Conservation (phyloP, 129 eudicot genomes). For the Flaveria ramosissima region DNA sequence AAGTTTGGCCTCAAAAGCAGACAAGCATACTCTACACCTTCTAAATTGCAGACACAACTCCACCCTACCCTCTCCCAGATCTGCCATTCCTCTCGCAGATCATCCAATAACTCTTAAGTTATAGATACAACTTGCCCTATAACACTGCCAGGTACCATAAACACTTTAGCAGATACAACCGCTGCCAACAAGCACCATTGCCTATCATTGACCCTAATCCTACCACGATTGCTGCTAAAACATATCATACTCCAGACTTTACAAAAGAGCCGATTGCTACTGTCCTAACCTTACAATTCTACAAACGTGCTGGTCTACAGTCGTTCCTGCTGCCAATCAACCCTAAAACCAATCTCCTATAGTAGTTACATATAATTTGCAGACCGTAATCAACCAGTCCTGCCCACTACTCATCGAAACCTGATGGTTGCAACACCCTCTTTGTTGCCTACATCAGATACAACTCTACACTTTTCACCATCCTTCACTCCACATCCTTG, state of each 20-base stretch:
- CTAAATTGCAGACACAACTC: too few species aligned
- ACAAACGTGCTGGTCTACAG: background rate
- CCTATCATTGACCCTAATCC: background rate
- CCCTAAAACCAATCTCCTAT: too few species aligned
- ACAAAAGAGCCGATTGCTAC: background rate
- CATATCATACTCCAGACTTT: background rate
- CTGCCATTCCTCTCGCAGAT: background rate
- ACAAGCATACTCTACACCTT: background rate
- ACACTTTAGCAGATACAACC: background rate
- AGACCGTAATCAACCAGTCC: too few species aligned
- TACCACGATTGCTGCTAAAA: background rate
- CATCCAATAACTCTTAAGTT: too few species aligned
- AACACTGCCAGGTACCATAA: background rate
- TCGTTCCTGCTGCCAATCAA: background rate
- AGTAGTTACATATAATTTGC: background rate
- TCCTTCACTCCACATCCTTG: background rate
- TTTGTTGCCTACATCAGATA: background rate
- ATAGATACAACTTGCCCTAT: too few species aligned
- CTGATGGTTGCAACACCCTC: too few species aligned
- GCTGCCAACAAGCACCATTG: background rate
- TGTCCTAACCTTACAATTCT: background rate
- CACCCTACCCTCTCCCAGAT: background rate
- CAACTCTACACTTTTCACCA: background rate
- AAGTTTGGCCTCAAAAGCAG: conserved; percentile 1
- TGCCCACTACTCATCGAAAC: too few species aligned